Conservation (phyloP, 257 asterid genomes). For the Apocynum venetum region DNA sequence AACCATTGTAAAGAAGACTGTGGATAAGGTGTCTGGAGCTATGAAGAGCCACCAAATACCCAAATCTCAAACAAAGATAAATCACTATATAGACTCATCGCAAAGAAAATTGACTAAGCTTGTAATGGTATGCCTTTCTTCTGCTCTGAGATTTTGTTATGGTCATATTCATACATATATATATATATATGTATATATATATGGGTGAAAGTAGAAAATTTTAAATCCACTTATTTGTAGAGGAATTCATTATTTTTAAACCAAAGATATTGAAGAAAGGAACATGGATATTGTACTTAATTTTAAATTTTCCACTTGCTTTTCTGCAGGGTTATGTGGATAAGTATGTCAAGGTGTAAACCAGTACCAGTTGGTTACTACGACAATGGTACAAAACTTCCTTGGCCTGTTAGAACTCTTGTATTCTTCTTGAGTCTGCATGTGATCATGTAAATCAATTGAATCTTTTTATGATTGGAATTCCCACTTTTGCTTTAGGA, state of each 20-base stretch:
- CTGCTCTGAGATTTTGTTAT: slow-evolving; percentile 8
- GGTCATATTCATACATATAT: not conserved
- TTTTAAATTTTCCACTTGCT: not conserved
- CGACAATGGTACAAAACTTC: slow-evolving; percentile 21
- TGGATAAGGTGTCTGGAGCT: slow-evolving; percentile 96
- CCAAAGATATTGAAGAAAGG: not conserved
- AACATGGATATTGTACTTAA: not conserved
- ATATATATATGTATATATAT: too few species aligned
- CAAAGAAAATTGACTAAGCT: slow-evolving; percentile 90
- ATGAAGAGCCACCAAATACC: slow-evolving; percentile 81
- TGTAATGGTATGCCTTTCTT: slow-evolving; percentile 71
- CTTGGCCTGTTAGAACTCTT: slow-evolving; percentile 11
- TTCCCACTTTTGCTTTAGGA: slow-evolving; percentile 19
- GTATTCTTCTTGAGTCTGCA: slow-evolving; percentile 1
- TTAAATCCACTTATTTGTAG: not conserved
- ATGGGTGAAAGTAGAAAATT: not conserved
- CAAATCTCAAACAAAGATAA: slow-evolving; percentile 74
- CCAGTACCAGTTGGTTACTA: slow-evolving; percentile 13
- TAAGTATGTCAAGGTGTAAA: slow-evolving; percentile 71
- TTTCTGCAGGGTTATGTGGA: slow-evolving; percentile 91
- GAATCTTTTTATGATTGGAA: slow-evolving; percentile 13
- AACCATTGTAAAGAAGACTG: slow-evolving; percentile 98
- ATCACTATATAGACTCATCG: slow-evolving; percentile 81
- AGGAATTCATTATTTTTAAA: not conserved
- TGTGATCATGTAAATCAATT: not conserved